Evolutionary conservation across 805 yeast genomes (phyloP).

Genomic region (Metschnikowia lochheadii): DNA sequence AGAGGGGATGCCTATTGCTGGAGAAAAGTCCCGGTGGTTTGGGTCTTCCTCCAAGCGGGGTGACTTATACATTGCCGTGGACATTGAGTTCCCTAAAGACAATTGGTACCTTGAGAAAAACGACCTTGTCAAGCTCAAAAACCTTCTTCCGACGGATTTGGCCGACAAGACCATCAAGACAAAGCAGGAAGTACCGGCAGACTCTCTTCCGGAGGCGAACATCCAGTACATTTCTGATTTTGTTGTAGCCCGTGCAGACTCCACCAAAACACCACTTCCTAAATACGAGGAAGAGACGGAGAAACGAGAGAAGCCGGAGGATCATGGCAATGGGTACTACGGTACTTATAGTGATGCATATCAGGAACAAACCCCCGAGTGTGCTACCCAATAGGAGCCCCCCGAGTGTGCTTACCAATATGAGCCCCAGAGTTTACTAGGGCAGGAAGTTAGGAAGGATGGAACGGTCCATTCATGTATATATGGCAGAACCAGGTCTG

Average conservation of each 20-base stretch:
- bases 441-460: too few species aligned
- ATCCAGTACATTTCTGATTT: constrained; percentile 36
- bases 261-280: constrained; percentile 23
- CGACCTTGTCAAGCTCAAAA: constrained; percentile 53
- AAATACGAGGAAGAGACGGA: constrained; percentile 20
- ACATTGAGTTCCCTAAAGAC: constrained; percentile 78
- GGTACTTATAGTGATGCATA: constrained; percentile 13
- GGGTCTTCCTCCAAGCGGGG: constrained; percentile 43
- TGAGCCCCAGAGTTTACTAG: too few species aligned
- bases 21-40: constrained; percentile 18
- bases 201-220: constrained; percentile 33
- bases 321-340: constrained; percentile 10
- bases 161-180: constrained; percentile 16
- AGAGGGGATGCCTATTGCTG: constrained; percentile 80
- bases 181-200: constrained; percentile 23
- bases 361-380: constrained; percentile 29
- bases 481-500: neutral
- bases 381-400: constrained; percentile 25
- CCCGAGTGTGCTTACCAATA: neutral
- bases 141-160: constrained; percentile 48
- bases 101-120: constrained; percentile 77
- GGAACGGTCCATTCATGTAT: constrained; percentile 3
- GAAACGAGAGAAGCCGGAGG: neutral
- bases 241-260: constrained; percentile 20
- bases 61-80: constrained; percentile 65